Conservation (phyloP, 257 asterid genomes). For the Asclepias syriaca region DNA sequence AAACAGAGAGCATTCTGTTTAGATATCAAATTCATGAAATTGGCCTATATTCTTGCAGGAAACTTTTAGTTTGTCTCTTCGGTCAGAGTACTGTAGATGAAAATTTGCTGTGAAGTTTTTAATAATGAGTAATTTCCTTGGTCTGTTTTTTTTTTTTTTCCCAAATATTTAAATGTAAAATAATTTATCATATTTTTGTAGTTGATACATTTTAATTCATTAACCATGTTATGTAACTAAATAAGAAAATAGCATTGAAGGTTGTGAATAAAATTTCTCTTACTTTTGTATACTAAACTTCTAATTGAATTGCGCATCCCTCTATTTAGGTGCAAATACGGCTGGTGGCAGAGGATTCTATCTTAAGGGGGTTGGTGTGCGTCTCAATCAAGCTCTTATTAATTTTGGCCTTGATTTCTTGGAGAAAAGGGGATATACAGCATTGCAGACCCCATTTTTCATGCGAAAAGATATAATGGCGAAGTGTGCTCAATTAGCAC, state of each 20-base stretch:
- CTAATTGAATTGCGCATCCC: constrained; percentile 9
- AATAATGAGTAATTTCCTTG: too few species aligned
- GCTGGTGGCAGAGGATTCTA: constrained; percentile 94
- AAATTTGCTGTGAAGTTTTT: too few species aligned
- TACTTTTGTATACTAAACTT: neutral
- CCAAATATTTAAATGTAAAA: too few species aligned
- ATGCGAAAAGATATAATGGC: constrained; percentile 91
- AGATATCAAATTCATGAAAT: neutral
- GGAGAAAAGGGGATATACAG: constrained; percentile 52
- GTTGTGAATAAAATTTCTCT: neutral
- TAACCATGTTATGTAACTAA: neutral
- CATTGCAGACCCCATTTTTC: constrained; percentile 79
- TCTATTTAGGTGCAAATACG: constrained; percentile 59
- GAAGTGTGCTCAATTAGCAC: constrained; percentile 91
- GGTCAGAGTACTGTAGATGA: too few species aligned
- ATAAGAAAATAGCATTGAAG: neutral
- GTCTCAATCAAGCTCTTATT: constrained; percentile 78
- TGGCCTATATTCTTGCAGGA: neutral
- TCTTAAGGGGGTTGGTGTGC: constrained; percentile 78
- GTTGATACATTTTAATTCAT: neutral
- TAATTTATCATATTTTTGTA: neutral
- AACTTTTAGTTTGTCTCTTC: neutral
- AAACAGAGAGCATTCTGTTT: neutral
- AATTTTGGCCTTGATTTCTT: constrained; percentile 67
- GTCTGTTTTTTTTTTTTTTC: too few species aligned